Conservation (phyloP, 2,329 filamentous ascomycete species). For the Blumeriella jaapii region DNA sequence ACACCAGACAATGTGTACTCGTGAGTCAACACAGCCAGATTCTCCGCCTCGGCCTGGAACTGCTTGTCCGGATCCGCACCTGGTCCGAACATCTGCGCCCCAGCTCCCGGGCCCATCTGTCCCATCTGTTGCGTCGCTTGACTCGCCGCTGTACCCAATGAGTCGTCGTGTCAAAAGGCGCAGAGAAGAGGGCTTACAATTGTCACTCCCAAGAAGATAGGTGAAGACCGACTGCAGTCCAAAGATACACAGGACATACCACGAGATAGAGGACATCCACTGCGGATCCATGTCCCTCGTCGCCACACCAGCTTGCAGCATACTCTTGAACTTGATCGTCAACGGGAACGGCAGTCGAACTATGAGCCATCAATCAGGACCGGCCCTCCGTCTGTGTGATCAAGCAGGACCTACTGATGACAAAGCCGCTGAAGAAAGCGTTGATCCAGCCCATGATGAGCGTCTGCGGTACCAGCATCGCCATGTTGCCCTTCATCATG, state of each 20-base stretch:
- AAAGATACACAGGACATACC: conserved; percentile 98
- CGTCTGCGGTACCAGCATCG: conserved; percentile 98
- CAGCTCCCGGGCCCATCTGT: conserved; percentile 55
- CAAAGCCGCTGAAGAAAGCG: conserved; percentile 95
- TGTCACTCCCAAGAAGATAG: conserved; percentile 91
- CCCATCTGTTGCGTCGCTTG: conserved; percentile 82
- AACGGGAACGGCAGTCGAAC: conserved; percentile 97
- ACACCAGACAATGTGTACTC: conserved; percentile 83
- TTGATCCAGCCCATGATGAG: conserved; percentile 99
- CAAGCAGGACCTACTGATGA: conserved; percentile 62
- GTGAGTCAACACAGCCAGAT: conserved; percentile 88
- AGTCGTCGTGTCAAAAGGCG: neutral
- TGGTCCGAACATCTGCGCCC: conserved; percentile 68
- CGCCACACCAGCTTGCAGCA: conserved; percentile 94
- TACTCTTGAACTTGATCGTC: conserved; percentile 98
- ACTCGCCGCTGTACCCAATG: conserved; percentile 56
- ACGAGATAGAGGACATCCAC: conserved; percentile 97
- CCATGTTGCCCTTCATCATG: conserved; percentile 99
- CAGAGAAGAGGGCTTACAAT: conserved; percentile 49
- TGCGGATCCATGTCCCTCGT: conserved; percentile 93
- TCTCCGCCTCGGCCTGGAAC: conserved; percentile 86
- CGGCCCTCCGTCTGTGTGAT: neutral
- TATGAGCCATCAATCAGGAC: conserved; percentile 27
- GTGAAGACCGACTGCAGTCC: conserved; percentile 95
- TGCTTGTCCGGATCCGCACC: conserved; percentile 93